Evolutionary conservation across 176 grass and related monocot species (phyloP).

Genomic region (Hordeum marinum): DNA sequence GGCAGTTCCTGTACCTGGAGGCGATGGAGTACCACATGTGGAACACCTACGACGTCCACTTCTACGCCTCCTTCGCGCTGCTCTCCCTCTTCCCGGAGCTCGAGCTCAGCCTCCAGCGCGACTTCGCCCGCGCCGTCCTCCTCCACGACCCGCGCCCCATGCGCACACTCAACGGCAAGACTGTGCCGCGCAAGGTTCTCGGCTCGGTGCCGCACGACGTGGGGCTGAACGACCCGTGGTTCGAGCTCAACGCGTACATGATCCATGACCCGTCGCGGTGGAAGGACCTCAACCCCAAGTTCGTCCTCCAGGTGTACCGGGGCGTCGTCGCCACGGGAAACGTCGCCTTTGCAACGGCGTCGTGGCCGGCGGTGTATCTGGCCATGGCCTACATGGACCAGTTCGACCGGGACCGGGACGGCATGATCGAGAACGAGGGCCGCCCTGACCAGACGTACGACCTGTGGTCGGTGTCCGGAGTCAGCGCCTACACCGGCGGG

Average conservation of each 20-base stretch:
- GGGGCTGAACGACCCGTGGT: slow-evolving; percentile 70
- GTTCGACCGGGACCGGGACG: slow-evolving; percentile 73
- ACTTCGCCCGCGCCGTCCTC: slow-evolving; percentile 70
- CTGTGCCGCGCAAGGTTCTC: slow-evolving; percentile 34
- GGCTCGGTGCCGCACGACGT: slow-evolving; percentile 83
- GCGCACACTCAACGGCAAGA: slow-evolving; percentile 34
- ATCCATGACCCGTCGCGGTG: slow-evolving; percentile 68
- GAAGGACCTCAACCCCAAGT: slow-evolving; percentile 98
- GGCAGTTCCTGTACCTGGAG: slow-evolving; percentile 91
- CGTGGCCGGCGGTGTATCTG: slow-evolving; percentile 82
- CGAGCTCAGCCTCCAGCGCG: slow-evolving; percentile 76
- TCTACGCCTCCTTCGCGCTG: slow-evolving; percentile 83
- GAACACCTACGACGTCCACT: slow-evolving; percentile 98
- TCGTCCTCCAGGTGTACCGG: slow-evolving; percentile 73
- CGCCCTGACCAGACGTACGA: slow-evolving; percentile 83
- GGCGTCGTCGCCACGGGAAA: slow-evolving; percentile 50
- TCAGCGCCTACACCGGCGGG: slow-evolving; percentile 82
- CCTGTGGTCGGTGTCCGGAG: slow-evolving; percentile 65
- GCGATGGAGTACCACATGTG: slow-evolving; percentile 84
- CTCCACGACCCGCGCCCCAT: slow-evolving; percentile 67
- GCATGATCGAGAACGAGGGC: slow-evolving; percentile 92
- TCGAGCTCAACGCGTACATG: slow-evolving; percentile 69
- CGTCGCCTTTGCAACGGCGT: slow-evolving; percentile 41
- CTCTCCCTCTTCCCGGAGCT: slow-evolving; percentile 60
- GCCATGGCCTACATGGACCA: slow-evolving; percentile 96